These are phyloP conservation scores for Colletotrichum musicola DNA, from an alignment of 2,329 filamentous ascomycete species.

Conservation along the genomic window DNA sequence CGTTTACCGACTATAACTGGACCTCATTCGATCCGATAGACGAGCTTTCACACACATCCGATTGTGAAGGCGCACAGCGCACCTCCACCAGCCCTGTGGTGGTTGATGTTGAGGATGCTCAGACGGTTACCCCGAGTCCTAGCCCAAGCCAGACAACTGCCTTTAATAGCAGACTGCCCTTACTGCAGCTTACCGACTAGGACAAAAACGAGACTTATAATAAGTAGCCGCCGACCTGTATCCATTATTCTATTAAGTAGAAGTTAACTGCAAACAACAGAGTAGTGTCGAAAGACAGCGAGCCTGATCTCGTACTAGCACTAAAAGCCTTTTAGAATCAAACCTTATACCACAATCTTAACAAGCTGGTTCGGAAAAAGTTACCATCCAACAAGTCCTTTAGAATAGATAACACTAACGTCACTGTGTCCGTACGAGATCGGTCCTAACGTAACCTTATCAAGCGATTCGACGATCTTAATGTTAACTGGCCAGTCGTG, in stretches of 20 bases:
- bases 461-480: conserved; percentile 45
- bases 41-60: no score
- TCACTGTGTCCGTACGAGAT: conserved; percentile 43
- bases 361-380: conserved; percentile 38
- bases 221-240: conserved; percentile 40
- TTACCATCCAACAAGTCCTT: conserved; percentile 37
- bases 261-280: conserved; percentile 43
- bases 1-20: no score
- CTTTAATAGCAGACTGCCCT: no score
- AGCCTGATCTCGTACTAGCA: conserved; percentile 44
- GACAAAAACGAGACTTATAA: no score
- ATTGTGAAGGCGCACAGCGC: no score
- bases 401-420: conserved; percentile 41
- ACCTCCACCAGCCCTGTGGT: no score
- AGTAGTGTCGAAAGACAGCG: conserved; percentile 44
- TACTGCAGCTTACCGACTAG: no score
- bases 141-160: no score
- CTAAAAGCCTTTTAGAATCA: conserved; percentile 40
- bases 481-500: conserved; percentile 43
- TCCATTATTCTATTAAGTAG: conserved; percentile 46
- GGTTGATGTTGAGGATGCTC: no score
- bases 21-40: no score
- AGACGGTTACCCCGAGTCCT: no score
- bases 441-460: conserved; percentile 40
- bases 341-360: conserved; percentile 37